These are phyloP conservation scores for Exophiala bonariae DNA, from an alignment of 2,329 filamentous ascomycete genomes.

Conservation along the genomic window DNA sequence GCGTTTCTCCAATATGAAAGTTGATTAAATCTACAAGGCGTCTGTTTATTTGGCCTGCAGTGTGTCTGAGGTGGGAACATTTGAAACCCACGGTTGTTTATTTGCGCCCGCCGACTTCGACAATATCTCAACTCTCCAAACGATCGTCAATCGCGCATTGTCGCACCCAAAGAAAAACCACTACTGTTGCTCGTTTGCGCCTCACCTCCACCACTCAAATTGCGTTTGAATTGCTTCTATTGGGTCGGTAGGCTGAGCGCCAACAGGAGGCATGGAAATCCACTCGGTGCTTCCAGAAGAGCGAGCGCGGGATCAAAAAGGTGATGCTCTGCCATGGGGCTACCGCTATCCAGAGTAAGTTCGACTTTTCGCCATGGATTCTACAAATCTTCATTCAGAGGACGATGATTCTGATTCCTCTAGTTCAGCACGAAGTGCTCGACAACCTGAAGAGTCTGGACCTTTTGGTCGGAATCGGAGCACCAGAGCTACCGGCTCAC, in stretches of 20 bases:
- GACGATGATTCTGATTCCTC: constrained; percentile 12
- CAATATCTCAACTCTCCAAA: too few species aligned
- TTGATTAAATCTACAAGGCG: too few species aligned
- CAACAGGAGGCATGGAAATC: constrained; percentile 58
- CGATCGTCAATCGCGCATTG: too few species aligned
- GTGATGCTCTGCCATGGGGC: constrained; percentile 62
- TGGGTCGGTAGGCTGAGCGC: neutral
- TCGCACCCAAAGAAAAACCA: too few species aligned
- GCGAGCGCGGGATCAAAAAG: constrained; percentile 59
- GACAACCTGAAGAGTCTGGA: constrained; percentile 60
- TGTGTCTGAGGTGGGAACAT: too few species aligned
- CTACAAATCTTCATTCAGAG: neutral
- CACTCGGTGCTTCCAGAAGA: constrained; percentile 65
- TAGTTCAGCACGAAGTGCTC: constrained; percentile 50
- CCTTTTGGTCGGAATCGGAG: constrained; percentile 58
- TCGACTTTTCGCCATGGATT: neutral
- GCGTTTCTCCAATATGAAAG: too few species aligned
- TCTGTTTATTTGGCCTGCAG: too few species aligned
- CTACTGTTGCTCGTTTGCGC: too few species aligned
- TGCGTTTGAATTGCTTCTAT: too few species aligned
- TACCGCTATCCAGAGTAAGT: constrained; percentile 63
- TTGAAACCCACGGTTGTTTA: too few species aligned
- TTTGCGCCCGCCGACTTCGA: too few species aligned
- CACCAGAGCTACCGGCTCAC: constrained; percentile 41
- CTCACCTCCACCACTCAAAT: too few species aligned